A percentile compares a stretch with the other conserved stretches of the same genome.
These are phyloP conservation scores for Globisporangium megalacanthum DNA, from an alignment of 352 stramenopile species.

Conservation along the genomic window DNA sequence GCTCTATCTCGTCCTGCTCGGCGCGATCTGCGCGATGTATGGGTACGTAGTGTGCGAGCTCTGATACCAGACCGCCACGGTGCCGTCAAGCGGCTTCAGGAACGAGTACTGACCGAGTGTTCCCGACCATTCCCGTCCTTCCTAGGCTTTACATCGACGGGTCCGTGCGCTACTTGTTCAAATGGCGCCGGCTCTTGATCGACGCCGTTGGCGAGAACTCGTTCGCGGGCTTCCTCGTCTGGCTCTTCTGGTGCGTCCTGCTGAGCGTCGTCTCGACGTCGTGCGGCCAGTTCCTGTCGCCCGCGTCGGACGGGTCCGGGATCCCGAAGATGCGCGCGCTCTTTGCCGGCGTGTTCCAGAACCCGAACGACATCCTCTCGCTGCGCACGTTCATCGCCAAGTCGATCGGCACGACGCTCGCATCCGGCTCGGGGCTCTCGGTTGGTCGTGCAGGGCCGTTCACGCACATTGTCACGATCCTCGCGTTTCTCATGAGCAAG, in stretches of 20 bases:
- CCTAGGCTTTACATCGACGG: slow-evolving; percentile 55
- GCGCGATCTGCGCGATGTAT: slow-evolving; percentile 50
- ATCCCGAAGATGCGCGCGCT: slow-evolving; percentile 72
- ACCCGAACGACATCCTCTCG: slow-evolving; percentile 57
- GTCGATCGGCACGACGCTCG: slow-evolving; percentile 59
- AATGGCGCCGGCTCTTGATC: slow-evolving; percentile 46
- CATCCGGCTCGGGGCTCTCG: slow-evolving; percentile 59
- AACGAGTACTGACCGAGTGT: not conserved
- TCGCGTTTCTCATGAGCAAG: slow-evolving; percentile 63
- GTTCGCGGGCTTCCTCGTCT: slow-evolving; percentile 53
- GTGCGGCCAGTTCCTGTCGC: slow-evolving; percentile 55
- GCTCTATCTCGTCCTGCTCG: slow-evolving; percentile 65
- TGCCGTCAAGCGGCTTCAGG: not conserved
- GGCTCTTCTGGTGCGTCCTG: slow-evolving; percentile 55
- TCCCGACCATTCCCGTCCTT: not conserved
- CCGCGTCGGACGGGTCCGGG: slow-evolving; percentile 65
- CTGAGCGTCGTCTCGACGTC: slow-evolving; percentile 49
- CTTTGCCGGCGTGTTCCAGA: slow-evolving; percentile 71
- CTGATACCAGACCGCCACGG: no score
- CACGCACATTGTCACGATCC: slow-evolving; percentile 70
- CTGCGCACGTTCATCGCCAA: slow-evolving; percentile 61
- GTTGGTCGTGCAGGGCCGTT: slow-evolving; percentile 66
- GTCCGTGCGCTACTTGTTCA: slow-evolving; percentile 65
- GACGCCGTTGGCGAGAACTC: slow-evolving; percentile 54
- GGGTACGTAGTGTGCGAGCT: slow-evolving; percentile 27